A percentile compares a stretch with the other conserved stretches of the same genome.
Conservation (phyloP, 305 asterid species). For the Fraxinus greggii region DNA sequence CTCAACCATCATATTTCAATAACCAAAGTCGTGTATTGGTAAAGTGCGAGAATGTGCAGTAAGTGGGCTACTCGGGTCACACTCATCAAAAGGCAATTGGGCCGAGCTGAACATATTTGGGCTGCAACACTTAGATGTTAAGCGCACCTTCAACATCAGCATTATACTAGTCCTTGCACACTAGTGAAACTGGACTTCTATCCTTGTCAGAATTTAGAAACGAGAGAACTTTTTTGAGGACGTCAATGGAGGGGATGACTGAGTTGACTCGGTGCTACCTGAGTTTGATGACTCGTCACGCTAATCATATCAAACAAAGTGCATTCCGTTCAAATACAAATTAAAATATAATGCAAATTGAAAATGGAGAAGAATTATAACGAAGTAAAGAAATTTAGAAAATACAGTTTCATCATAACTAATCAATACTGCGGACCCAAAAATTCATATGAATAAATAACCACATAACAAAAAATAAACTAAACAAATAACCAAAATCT, state of each 20-base stretch:
- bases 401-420: neutral
- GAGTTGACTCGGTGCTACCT: constrained; percentile 34
- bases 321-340: neutral
- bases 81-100: too few relatives aligned
- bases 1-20: too few relatives aligned
- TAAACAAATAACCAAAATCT: neutral
- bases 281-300: constrained; percentile 33
- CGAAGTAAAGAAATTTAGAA: neutral
- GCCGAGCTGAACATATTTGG: too few relatives aligned
- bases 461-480: neutral
- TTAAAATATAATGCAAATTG: neutral
- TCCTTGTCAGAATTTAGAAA: constrained; percentile 60
- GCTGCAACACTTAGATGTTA: too few relatives aligned
- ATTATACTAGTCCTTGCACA: constrained; percentile 76
- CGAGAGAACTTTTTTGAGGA: constrained; percentile 68
- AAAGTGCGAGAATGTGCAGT: too few relatives aligned
- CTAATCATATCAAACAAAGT: neutral
- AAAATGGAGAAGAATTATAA: neutral
- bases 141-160: constrained; percentile 22
- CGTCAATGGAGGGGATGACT: constrained; percentile 49
- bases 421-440: neutral
- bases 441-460: neutral
- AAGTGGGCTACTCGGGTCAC: too few relatives aligned
- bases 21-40: too few relatives aligned
- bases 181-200: constrained; percentile 71